Evolutionary conservation across 129 eudicot genomes (phyloP).

Genomic region (Mikania micrantha): DNA sequence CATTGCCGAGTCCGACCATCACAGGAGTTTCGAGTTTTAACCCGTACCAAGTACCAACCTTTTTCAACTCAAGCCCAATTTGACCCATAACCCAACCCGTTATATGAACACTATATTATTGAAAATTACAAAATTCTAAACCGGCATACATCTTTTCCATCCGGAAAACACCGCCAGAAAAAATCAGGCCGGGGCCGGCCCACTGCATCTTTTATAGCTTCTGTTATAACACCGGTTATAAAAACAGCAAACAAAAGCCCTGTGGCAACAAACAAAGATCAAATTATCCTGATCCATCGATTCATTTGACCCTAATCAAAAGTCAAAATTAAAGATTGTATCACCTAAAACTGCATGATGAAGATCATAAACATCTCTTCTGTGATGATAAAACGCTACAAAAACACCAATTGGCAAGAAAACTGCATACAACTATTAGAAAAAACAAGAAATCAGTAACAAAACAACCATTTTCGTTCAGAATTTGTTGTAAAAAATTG

Average conservation of each 20-base stretch:
- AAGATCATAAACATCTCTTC: slow-evolving; percentile 90
- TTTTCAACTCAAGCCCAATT: no score
- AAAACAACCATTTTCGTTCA: background rate
- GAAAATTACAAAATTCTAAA: background rate
- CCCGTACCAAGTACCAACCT: no score
- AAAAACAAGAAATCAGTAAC: slow-evolving; percentile 23
- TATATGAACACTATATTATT: no score
- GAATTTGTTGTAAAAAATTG: background rate
- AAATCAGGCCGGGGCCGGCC: slow-evolving; percentile 95
- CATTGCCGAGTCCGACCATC: background rate
- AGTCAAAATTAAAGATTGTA: background rate
- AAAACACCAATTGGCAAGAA: slow-evolving; percentile 61
- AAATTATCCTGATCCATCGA: background rate
- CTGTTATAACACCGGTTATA: slow-evolving; percentile 69
- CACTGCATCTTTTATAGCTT: slow-evolving; percentile 84
- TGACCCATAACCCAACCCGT: background rate
- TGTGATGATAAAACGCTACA: slow-evolving; percentile 42
- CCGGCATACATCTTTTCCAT: slow-evolving; percentile 72
- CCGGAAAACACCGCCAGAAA: slow-evolving; percentile 99
- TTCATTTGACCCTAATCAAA: background rate
- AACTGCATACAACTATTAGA: slow-evolving; percentile 60
- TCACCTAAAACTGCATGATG: slow-evolving; percentile 87
- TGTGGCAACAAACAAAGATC: slow-evolving; percentile 7
- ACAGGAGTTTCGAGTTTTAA: background rate
- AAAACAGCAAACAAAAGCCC: slow-evolving; percentile 69